Base-by-base conservation (phyloP, 805 yeast species). In the Myxozyma vanderwaltii region DNA sequence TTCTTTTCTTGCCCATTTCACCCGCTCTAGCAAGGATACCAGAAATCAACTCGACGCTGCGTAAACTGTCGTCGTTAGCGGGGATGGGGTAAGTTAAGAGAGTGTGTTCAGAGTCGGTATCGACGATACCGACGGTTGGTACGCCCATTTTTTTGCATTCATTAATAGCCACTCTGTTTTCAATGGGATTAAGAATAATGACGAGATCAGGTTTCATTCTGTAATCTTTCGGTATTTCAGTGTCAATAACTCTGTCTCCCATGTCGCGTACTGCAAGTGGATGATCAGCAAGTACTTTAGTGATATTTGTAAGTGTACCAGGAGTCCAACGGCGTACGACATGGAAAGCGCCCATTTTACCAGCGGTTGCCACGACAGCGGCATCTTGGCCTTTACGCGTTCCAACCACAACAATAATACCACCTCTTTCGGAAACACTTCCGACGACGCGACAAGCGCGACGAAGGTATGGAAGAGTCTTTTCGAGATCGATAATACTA, bases 1-100 rank as follows among this genome's bases (percentile, higher is more conserved):
- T 44, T 3, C 47, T 35, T 2, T 29, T 19, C 21, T n/a, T 19
- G 15, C 99, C 99, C 51, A 79, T 80, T 71, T 87, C 85, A 29
- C 94, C 98, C 15, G 97, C 91, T 70, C 81, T 86, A 23, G 94
- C 85, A 62, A 94, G 79, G 19, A 91, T 85, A 59, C 98, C 97
- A 55, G 84, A 76, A 67, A 94, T 81, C 65, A 94, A 77, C 64
- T 89, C 86, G 8, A 87, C 84, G 6, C 96, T 82, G 73, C 99
- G 82, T 59, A 84, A 76, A 6, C 96, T 86, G 72, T 91, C 97
- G 72, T 94, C 98, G 72, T 94, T 94, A 63, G 96, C 96, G 17
- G 98, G 98, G 66, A 94, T 88, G 52, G 98, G 96, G 71, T 94
- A 94, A 1, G 97, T 90, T 54, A 92, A 88, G 67, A 87, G 76